Percentiles rank a stretch among this genome's conserved stretches.
Evolutionary conservation across 163 green algal species (phyloP).

Genomic region (Chloromonas sp.): DNA sequence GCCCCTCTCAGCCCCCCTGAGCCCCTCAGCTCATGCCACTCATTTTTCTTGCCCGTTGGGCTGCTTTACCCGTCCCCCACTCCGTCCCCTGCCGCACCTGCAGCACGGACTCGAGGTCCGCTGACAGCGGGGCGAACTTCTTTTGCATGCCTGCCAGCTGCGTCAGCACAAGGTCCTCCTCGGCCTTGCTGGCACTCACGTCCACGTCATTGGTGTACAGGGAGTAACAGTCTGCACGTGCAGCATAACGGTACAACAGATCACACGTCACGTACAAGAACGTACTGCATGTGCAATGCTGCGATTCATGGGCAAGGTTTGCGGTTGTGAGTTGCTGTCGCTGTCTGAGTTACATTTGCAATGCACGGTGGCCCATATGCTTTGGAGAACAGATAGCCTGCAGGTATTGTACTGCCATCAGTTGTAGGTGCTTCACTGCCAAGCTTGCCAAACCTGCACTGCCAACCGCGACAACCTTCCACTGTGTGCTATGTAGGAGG

Average conservation of each 20-base stretch:
- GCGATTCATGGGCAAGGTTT: not conserved
- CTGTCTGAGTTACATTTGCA: not conserved
- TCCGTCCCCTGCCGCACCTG: not conserved
- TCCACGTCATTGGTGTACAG: slow-evolving; percentile 1
- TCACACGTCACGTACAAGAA: not conserved
- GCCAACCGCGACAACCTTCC: too few relatives aligned
- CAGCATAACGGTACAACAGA: not conserved
- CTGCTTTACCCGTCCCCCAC: not conserved
- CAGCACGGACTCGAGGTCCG: not conserved
- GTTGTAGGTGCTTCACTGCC: too few relatives aligned
- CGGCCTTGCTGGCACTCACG: not conserved
- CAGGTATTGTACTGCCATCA: too few relatives aligned
- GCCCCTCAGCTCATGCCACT: too few relatives aligned
- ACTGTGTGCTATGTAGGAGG: too few relatives aligned
- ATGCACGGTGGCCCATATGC: too few relatives aligned
- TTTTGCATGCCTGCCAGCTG: slow-evolving; percentile 22
- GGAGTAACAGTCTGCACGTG: not conserved
- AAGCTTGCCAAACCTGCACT: too few relatives aligned
- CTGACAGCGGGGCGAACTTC: slow-evolving; percentile 21
- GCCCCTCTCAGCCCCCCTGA: too few relatives aligned
- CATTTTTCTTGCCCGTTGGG: not conserved
- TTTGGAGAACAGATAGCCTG: too few relatives aligned
- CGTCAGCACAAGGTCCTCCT: not conserved
- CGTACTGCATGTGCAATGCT: too few relatives aligned
- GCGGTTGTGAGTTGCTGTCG: not conserved